Percentiles rank a stretch among this genome's conserved stretches.
Conservation (phyloP, 1,284 basidiomycete genomes). For the Rhodotorula sp. region DNA sequence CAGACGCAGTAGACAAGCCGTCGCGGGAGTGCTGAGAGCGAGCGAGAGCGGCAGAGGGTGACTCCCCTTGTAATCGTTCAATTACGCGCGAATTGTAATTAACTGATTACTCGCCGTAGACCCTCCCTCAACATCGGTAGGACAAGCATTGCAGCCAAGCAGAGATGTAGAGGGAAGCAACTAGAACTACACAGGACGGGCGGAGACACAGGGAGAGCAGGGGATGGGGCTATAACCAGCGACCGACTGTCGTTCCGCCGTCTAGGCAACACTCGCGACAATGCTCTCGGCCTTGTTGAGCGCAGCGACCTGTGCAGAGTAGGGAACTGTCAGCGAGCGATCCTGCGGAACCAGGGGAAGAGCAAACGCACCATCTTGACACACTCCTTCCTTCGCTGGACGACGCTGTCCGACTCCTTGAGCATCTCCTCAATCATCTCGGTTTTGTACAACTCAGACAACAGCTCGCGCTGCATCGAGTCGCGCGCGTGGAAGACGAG, state of each 20-base stretch:
- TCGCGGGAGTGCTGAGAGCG: not conserved
- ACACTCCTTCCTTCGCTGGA: constrained; percentile 80
- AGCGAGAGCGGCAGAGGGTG: too few relatives aligned
- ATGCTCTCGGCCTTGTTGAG: constrained; percentile 87
- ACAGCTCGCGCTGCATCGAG: constrained; percentile 80
- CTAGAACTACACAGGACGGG: not conserved
- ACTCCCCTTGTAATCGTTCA: too few relatives aligned
- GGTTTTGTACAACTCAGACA: constrained; percentile 81
- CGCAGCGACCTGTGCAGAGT: constrained; percentile 57
- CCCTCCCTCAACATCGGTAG: too few relatives aligned
- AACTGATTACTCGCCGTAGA: too few relatives aligned
- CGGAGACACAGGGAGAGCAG: not conserved
- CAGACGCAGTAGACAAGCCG: not conserved
- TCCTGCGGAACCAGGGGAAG: not conserved
- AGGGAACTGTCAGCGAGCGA: constrained; percentile 39
- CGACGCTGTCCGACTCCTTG: constrained; percentile 78
- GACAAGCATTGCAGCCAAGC: not conserved
- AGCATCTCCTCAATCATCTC: constrained; percentile 87
- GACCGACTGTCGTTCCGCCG: not conserved
- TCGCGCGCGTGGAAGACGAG: constrained; percentile 91
- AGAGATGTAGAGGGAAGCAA: not conserved
- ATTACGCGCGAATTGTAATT: too few relatives aligned
- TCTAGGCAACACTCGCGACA: constrained; percentile 35
- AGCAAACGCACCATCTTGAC: constrained; percentile 60
- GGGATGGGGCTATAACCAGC: not conserved